Evolutionary conservation across 495 filamentous ascomycete genomes (phyloP).

Genomic region (Penicillium tannophilum): DNA sequence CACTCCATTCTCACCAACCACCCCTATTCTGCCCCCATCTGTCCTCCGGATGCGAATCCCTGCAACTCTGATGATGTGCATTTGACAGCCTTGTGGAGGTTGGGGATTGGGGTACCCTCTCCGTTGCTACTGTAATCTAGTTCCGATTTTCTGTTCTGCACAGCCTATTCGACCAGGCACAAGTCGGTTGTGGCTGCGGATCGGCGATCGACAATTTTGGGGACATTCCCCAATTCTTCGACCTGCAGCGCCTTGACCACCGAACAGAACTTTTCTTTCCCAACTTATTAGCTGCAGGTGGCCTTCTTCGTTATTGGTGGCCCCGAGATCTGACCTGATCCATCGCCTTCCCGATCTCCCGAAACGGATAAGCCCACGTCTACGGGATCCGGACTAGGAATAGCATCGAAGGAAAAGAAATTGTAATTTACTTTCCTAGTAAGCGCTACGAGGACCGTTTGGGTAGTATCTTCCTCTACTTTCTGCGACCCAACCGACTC

Average conservation of each 20-base stretch:
- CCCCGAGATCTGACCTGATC: slow-evolving; percentile 22
- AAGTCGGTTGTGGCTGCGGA: slow-evolving; percentile 26
- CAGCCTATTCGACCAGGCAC: slow-evolving; percentile 9
- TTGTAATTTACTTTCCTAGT: neutral
- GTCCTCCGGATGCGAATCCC: neutral
- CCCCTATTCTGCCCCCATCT: neutral
- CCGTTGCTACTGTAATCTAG: neutral
- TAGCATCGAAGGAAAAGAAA: neutral
- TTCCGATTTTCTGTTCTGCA: neutral
- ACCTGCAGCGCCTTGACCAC: slow-evolving; percentile 2
- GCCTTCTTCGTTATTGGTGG: slow-evolving; percentile 19
- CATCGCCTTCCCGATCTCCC: slow-evolving; percentile 13
- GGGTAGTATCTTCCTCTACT: slow-evolving; percentile 20
- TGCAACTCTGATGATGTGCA: neutral
- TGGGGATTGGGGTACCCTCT: neutral
- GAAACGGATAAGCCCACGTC: slow-evolving; percentile 15
- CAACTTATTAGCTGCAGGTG: slow-evolving; percentile 22
- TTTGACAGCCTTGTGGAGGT: neutral
- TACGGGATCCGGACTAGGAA: slow-evolving; percentile 24
- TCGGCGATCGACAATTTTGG: slow-evolving; percentile 18
- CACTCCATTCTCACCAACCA: neutral
- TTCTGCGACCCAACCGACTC: slow-evolving; percentile 2
- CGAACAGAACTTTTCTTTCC: slow-evolving; percentile 6
- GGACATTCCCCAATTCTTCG: slow-evolving; percentile 1
- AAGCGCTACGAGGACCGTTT: slow-evolving; percentile 7